Base-by-base conservation (phyloP, 2,329 filamentous ascomycete genomes). In the Trematosphaeria pertusa region DNA sequence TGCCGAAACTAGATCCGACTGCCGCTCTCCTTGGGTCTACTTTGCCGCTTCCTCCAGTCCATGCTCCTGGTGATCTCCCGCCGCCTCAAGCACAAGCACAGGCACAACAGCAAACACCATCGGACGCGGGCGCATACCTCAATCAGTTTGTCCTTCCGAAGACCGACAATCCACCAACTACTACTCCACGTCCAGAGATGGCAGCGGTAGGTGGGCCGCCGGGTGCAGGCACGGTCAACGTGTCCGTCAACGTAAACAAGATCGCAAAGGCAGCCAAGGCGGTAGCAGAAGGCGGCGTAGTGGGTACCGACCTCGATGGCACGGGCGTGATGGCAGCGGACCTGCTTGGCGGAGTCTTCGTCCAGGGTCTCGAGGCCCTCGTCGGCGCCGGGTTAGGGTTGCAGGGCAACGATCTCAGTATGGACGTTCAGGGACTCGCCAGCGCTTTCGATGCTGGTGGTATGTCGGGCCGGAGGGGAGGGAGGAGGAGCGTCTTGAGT, bases 61-160 rank as follows among this genome's bases (percentile, higher is more conserved):
- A 66, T 19, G 42, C 52, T 3, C 44, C 52, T 9, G 60, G 56
- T 12, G 55, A 60, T 12, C 31, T 49, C 9, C 48, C 54, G 20
- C 28, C 50, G 12, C 49, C 53, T 0, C 58, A 58, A 22, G 48
- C 48, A 6, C 44, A 43, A 21, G 50, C 52, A 0, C 53, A 54
- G 21, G 55, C 57, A 15, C 62, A 64, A 37, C 57, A 53, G 19
- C 65, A 70, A 39, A 66, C 67, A 24, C 65, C 67, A 4, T 61
- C 62, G 2, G 67, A 71, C 42, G 65, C 67, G 19, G 64, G 62
- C 38, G 56, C 59, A 4, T 71, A 70, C 17, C 52, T 71, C 0
- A 71, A 71, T 18, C 68, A 71, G 36, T 71, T 70, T 42, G 67
- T 71, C 6, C 56, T 71, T 10, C 68, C 68, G 0, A 61, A 58